Evolutionary conservation across 202 grass and related monocot genomes (phyloP), one percentile per base, ranked within the genome.

Genomic region (Zizania palustris): DNA sequence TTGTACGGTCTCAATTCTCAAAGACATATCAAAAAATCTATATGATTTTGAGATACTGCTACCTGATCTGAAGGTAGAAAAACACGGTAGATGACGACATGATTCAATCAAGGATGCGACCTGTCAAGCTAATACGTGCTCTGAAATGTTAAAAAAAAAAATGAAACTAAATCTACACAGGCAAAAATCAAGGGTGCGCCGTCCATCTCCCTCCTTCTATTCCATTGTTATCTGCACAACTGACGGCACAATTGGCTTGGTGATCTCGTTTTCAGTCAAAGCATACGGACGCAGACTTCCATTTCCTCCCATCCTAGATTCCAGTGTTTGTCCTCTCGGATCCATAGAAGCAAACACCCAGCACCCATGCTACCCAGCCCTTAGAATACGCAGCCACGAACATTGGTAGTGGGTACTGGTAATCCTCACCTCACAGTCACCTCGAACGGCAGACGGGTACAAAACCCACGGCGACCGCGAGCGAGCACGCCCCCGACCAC

Each of bases 261-360:
- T 21, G 35, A 38, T 16, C 28, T 63, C 4, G 4, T 28, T 22
- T 39, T 12, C 35, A 38, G 45, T 9, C 45, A 53, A 22, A 0
- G 34, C 11, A 10, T 15, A 15, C n/a, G 73, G 49, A 46, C 15
- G 51, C 51, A 7, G 15, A 55, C n/a, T 55, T 55, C 44, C 67
- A 81, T 41, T 18, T 22, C 8, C 44, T 64, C 20, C 38, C 18
- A 38, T 10, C 33, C 4, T 4, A 8, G 72, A 36, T 21, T 46
- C 64, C 34, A 11, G 28, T 40, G 38, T 18, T 43, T 19, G 5
- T 13, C 21, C n/a, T 60, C 43, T n/a, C 44, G 28, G 12, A 38
- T 62, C 69, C 76, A 66, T 50, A 67, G 35, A 15, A 41, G n/a
- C 69, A 75, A 75, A 69, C 71, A 63, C 39, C 54, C 16, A 44